A percentile compares a stretch with the other conserved stretches of the same genome.
phyloP scores from a whole-genome alignment of 176 grass and related monocot genomes.

The Bothriochloa decipiens region DNA sequence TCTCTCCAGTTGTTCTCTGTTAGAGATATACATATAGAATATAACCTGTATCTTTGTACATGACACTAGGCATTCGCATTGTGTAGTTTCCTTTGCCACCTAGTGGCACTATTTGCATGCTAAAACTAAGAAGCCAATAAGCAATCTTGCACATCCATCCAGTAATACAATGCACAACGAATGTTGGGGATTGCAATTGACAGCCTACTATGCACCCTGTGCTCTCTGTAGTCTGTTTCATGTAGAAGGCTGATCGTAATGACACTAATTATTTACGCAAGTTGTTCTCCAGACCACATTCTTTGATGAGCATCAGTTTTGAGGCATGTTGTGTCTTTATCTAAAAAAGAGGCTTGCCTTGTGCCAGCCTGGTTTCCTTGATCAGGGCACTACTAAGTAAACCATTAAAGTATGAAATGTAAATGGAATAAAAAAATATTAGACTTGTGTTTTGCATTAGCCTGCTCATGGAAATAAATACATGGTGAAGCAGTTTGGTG shows the following conservation, averaged over 20 bases:
- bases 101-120: neutral
- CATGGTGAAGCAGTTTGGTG: too few relatives aligned
- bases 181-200: neutral
- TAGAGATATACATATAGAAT: neutral
- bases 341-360: neutral
- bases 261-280: neutral
- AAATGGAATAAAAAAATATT: neutral
- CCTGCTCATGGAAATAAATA: too few relatives aligned
- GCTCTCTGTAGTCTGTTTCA: neutral
- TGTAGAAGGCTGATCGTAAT: neutral
- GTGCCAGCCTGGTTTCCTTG: neutral
- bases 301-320: constrained; percentile 1
- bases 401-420: neutral
- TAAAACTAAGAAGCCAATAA: neutral
- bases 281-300: neutral
- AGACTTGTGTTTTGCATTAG: too few relatives aligned
- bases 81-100: neutral
- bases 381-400: neutral
- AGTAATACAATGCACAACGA: too few relatives aligned
- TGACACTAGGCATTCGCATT: neutral
- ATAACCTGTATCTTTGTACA: neutral
- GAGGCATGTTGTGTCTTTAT: neutral
- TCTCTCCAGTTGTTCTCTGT: too few relatives aligned
- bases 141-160: neutral
- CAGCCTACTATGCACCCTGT: neutral